Evolutionary conservation across 495 filamentous ascomycete genomes (phyloP).

Genomic region (Penicillium canescens): DNA sequence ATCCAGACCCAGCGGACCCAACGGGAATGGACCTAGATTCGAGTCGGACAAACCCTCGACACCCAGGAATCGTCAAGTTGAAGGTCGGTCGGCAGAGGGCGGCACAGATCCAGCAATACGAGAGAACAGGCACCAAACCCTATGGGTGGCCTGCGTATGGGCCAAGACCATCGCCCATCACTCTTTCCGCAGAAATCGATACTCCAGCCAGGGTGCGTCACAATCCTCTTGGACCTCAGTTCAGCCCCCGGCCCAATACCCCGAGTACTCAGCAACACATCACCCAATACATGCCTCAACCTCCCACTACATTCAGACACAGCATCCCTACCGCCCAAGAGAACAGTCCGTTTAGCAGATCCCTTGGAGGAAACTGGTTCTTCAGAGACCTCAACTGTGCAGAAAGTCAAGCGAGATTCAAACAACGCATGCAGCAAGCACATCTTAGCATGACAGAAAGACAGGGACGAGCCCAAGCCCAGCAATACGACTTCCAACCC

Average conservation of each 20-base stretch:
- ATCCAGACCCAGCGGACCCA: too few relatives aligned
- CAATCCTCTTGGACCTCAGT: neutral
- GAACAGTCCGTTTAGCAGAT: neutral
- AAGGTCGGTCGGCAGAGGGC: slow-evolving; percentile 10
- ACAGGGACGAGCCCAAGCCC: neutral
- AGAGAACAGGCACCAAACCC: neutral
- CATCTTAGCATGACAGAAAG: neutral
- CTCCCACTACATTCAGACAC: too few relatives aligned
- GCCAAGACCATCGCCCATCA: neutral
- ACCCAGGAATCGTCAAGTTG: slow-evolving; percentile 16
- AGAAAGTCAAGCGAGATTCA: neutral
- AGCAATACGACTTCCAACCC: neutral
- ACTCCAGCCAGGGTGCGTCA: neutral
- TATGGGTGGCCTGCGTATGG: neutral
- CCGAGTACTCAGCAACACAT: too few relatives aligned
- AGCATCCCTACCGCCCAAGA: neutral
- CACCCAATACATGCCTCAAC: too few relatives aligned
- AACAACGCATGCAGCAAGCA: neutral
- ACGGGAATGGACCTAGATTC: too few relatives aligned
- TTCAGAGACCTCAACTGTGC: neutral
- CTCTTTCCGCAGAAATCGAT: neutral
- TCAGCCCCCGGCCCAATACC: too few relatives aligned
- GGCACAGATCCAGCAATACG: slow-evolving; percentile 9
- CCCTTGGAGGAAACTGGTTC: neutral
- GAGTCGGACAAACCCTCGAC: neutral